Evolutionary conservation across 352 stramenopile genomes (phyloP).

Genomic region (Globisporangium lucens): DNA sequence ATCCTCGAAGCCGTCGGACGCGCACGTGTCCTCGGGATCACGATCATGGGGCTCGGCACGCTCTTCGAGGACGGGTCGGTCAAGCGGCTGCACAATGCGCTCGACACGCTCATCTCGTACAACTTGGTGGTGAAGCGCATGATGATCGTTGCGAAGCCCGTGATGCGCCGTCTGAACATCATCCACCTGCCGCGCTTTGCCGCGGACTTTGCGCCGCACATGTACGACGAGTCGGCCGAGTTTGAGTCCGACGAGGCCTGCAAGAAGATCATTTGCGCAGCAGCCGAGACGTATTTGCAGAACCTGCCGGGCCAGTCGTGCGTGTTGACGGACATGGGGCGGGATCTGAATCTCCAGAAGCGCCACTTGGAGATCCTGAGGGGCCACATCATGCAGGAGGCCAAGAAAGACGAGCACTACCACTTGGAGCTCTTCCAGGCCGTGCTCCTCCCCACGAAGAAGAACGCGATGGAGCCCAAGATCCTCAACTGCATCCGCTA

Average conservation of each 20-base stretch:
- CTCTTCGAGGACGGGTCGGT: constrained; percentile 40
- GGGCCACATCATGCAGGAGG: constrained; percentile 65
- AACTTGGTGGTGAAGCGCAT: constrained; percentile 78
- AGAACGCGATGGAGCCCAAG: constrained; percentile 53
- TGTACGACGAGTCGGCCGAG: constrained; percentile 67
- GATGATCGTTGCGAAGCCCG: constrained; percentile 64
- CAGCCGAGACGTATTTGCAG: constrained; percentile 60
- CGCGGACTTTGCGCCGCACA: constrained; percentile 45
- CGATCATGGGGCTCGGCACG: constrained; percentile 41
- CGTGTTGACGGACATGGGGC: constrained; percentile 66
- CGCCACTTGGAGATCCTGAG: constrained; percentile 64
- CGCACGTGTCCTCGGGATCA: constrained; percentile 47
- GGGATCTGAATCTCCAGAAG: constrained; percentile 66
- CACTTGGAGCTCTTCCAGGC: constrained; percentile 74
- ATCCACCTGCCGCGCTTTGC: constrained; percentile 77
- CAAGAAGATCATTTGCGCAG: constrained; percentile 57
- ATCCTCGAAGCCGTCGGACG: constrained; percentile 67
- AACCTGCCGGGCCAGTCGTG: constrained; percentile 54
- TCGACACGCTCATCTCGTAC: constrained; percentile 80
- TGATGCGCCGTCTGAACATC: constrained; percentile 73
- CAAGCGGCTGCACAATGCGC: constrained; percentile 71
- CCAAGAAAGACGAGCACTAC: constrained; percentile 56
- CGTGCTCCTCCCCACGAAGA: constrained; percentile 57
- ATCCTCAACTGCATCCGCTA: constrained; percentile 83
- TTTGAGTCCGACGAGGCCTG: constrained; percentile 83